Evolutionary conservation across 768 basidiomycete species (phyloP).

Genomic region (Polyporus arcularius): DNA sequence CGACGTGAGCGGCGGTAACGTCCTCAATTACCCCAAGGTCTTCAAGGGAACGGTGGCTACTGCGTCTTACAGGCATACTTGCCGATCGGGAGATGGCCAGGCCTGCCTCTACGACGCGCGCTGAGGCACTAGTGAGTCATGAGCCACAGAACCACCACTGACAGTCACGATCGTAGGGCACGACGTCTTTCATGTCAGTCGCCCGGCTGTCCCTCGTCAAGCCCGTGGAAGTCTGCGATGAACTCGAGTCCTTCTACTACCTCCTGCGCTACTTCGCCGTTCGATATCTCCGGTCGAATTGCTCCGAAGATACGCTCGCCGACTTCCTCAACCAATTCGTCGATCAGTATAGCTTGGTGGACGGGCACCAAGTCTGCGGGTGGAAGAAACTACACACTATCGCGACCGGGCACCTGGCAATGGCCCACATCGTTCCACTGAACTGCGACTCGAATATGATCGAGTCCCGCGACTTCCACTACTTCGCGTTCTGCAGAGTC

Average conservation of each 20-base stretch:
- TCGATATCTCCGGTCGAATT: slow-evolving; percentile 5
- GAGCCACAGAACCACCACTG: background rate
- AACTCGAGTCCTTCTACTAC: slow-evolving; percentile 20
- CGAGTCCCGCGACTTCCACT: too few relatives aligned
- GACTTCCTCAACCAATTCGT: slow-evolving; percentile 1
- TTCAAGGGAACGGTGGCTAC: background rate
- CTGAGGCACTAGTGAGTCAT: background rate
- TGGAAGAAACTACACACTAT: background rate
- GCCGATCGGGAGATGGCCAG: slow-evolving; percentile 4
- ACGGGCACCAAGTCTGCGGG: background rate
- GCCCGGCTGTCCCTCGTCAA: background rate
- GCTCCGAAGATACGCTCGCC: background rate
- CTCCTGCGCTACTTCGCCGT: slow-evolving; percentile 7
- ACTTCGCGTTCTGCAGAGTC: too few relatives aligned
- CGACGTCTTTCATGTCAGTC: slow-evolving; percentile 18
- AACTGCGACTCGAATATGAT: background rate
- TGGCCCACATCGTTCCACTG: background rate
- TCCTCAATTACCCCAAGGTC: slow-evolving; percentile 3
- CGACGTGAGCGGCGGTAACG: slow-evolving; percentile 12
- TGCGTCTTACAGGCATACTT: background rate
- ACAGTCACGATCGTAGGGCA: slow-evolving; percentile 1
- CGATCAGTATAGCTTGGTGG: background rate
- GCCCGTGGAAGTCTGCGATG: slow-evolving; percentile 11
- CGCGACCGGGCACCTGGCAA: too few relatives aligned
- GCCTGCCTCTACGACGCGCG: too few relatives aligned